phyloP scores from a whole-genome alignment of 495 filamentous ascomycete genomes.

The Neurospora sp. region DNA sequence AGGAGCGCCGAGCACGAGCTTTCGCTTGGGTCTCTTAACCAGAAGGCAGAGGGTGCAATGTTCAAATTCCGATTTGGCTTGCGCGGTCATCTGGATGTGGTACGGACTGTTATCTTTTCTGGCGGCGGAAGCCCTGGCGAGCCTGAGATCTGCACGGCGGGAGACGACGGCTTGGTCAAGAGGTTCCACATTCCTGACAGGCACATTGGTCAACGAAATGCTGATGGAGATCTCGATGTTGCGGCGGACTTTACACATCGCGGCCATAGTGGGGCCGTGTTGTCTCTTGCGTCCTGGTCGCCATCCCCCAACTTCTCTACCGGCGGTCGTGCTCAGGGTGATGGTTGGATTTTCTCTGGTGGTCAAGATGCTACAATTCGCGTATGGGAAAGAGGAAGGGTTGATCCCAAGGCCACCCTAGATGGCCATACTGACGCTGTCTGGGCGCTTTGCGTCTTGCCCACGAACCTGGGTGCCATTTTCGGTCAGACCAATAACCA shows the following conservation, averaged over 20 bases:
- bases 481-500: conserved; percentile 62
- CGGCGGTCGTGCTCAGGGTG: conserved; percentile 71
- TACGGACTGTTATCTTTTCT: conserved; percentile 89
- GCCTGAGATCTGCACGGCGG: conserved; percentile 92
- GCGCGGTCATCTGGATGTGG: conserved; percentile 85
- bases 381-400: conserved; percentile 87
- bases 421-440: conserved; percentile 93
- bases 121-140: conserved; percentile 90
- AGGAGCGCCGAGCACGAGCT: conserved; percentile 48
- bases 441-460: conserved; percentile 90
- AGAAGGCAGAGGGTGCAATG: conserved; percentile 50
- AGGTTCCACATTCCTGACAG: conserved; percentile 85
- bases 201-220: conserved; percentile 42
- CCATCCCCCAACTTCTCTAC: conserved; percentile 77
- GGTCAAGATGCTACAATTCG: conserved; percentile 88
- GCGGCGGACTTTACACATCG: conserved; percentile 88
- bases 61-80: conserved; percentile 93
- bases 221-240: conserved; percentile 69
- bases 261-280: conserved; percentile 83
- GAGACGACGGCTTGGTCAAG: conserved; percentile 92
- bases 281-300: conserved; percentile 77
- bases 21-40: conserved; percentile 32
- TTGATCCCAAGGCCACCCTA: conserved; percentile 91
- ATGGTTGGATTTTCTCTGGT: conserved; percentile 97
- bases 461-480: conserved; percentile 66